These are phyloP conservation scores for Mucor plumbeus DNA, from an alignment of 371 early-diverging fungal species.

Conservation along the genomic window DNA sequence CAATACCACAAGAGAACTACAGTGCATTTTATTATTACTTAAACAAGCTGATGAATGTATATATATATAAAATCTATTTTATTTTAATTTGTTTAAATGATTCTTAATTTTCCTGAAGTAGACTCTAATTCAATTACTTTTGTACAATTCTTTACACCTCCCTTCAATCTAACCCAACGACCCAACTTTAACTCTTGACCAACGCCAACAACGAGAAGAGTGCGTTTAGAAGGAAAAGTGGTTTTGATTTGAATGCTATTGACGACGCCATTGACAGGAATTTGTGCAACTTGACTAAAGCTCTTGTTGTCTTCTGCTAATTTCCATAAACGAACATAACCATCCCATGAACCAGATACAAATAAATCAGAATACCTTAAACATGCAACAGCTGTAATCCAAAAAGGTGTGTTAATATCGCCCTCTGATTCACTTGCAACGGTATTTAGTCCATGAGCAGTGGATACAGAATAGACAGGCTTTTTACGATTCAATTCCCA, in stretches of 20 bases:
- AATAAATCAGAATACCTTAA: conserved; percentile 89
- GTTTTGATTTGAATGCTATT: conserved; percentile 61
- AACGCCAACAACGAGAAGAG: conserved; percentile 73
- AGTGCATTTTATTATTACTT: no score
- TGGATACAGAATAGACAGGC: conserved; percentile 77
- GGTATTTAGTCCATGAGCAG: conserved; percentile 78
- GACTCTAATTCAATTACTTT: conserved; percentile 53
- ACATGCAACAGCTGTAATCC: conserved; percentile 87
- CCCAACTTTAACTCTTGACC: conserved; percentile 92
- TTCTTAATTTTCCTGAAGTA: conserved; percentile 18
- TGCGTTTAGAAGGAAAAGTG: conserved; percentile 52
- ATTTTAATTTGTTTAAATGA: conserved; percentile 13
- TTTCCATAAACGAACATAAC: conserved; percentile 88
- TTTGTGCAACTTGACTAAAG: conserved; percentile 64
- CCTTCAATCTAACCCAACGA: conserved; percentile 83
- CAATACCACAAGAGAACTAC: no score
- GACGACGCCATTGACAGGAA: conserved; percentile 62
- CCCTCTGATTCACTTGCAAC: conserved; percentile 46
- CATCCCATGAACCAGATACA: conserved; percentile 92
- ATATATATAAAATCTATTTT: neutral
- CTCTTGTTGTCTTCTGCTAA: conserved; percentile 69
- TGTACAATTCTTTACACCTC: conserved; percentile 71
- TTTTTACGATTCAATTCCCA: conserved; percentile 93
- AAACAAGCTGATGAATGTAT: neutral
- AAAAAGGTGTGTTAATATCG: conserved; percentile 62